Percentiles rank a stretch among this genome's conserved stretches.
These are phyloP conservation scores for Citrus glauca DNA, from an alignment of 345 rosid species.

Conservation along the genomic window DNA sequence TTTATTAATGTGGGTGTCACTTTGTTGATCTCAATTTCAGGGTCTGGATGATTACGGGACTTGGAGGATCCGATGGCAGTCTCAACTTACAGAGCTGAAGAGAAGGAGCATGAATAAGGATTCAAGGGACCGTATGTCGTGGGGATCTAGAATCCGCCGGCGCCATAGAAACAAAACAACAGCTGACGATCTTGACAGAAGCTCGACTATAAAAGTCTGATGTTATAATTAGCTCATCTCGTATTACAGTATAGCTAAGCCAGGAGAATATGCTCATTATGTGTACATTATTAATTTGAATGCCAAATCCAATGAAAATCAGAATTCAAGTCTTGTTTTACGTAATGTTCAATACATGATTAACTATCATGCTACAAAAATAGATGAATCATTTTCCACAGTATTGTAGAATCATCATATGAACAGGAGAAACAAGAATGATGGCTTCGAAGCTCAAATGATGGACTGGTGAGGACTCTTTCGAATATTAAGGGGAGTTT, in stretches of 20 bases:
- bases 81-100: slow-evolving; percentile 23
- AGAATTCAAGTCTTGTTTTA: not conserved
- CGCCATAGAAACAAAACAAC: not conserved
- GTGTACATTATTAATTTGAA: not conserved
- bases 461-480: too few species aligned
- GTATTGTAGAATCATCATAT: not conserved
- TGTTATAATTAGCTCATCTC: too few species aligned
- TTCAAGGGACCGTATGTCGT: slow-evolving; percentile 8
- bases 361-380: too few species aligned
- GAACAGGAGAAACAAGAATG: not conserved
- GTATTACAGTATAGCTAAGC: too few species aligned
- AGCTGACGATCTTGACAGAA: not conserved
- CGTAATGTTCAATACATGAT: not conserved
- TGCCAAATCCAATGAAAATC: not conserved
- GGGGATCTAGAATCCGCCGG: slow-evolving; percentile 25
- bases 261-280: not conserved
- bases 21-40: slow-evolving; percentile 2
- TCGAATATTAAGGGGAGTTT: too few species aligned
- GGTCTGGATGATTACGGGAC: not conserved
- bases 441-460: not conserved
- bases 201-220: too few species aligned
- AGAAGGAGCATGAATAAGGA: slow-evolving; percentile 11
- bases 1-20: not conserved
- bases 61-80: slow-evolving; percentile 20
- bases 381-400: not conserved